Evolutionary conservation across 2,329 filamentous ascomycete genomes (phyloP).

Genomic region (Sporothrix brasiliensis): DNA sequence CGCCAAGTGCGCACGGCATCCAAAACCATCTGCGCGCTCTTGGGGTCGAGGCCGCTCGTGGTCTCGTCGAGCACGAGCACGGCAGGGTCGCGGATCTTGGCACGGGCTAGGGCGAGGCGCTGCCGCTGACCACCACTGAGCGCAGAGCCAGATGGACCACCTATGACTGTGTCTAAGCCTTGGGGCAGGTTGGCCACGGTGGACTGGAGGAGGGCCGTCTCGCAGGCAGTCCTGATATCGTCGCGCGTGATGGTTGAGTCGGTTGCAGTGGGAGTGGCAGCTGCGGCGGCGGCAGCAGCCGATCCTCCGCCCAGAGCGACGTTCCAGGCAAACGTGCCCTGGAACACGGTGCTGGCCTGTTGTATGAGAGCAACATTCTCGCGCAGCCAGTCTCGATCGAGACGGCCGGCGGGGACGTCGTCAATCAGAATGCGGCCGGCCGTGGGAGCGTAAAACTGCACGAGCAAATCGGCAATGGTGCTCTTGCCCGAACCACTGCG

Average conservation of each 20-base stretch:
- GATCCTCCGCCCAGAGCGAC: conserved; percentile 65
- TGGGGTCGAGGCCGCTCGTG: conserved; percentile 81
- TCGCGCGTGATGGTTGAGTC: neutral
- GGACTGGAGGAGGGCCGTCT: conserved; percentile 68
- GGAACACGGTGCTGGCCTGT: conserved; percentile 79
- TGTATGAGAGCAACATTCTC: conserved; percentile 79
- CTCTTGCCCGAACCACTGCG: conserved; percentile 91
- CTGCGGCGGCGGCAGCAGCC: neutral
- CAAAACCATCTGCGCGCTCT: conserved; percentile 69
- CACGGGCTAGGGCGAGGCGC: conserved; percentile 76
- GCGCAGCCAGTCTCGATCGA: conserved; percentile 73
- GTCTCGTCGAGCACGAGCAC: conserved; percentile 87
- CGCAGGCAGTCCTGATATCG: conserved; percentile 63
- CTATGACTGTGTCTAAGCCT: conserved; percentile 72
- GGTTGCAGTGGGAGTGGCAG: neutral
- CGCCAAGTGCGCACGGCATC: conserved; percentile 77
- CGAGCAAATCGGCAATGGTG: conserved; percentile 77
- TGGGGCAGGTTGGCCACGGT: conserved; percentile 68
- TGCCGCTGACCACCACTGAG: conserved; percentile 87
- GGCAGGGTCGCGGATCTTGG: conserved; percentile 73
- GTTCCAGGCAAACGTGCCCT: conserved; percentile 77
- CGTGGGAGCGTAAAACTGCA: conserved; percentile 72
- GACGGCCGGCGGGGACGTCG: conserved; percentile 58
- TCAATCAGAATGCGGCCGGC: conserved; percentile 72
- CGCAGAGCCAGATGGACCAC: conserved; percentile 64